Base-by-base conservation (phyloP, 106 monocot genomes). In the Phalaenopsis equestris region DNA sequence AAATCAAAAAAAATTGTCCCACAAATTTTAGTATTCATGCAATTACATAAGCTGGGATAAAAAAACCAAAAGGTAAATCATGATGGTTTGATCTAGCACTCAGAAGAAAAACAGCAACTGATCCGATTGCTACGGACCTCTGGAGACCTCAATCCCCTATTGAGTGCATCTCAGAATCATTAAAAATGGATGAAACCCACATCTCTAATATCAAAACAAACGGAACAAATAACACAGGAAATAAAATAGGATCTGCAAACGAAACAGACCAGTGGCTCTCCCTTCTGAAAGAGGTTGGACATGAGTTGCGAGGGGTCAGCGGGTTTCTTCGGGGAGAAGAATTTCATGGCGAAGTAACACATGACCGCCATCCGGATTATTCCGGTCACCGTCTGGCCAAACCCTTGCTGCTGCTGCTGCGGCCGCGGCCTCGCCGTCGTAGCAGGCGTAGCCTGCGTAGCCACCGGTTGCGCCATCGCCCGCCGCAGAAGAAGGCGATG, bases 321-420 rank as follows among this genome's bases (percentile, higher is more conserved):
- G n/a, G 90, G 77, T 76, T 86, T 84, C 82, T 98, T 98, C 8
- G 97, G 94, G 24, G 86, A 76, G 86, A 94, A 98, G 83, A 98
- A 94, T 82, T 98, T 94, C 85, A 90, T 89, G 77, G 90, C 94
- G 85, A 98, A 92, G 92, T 94, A 94, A 87, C 89, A 90, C 75
- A 98, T 83, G 75, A 90, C 89, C 67, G 94, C 92, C 90, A 91
- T 92, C 56, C 94, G 83, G 23, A 94, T 77, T 79, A 98, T 87
- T 72, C 90, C 92, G 70, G 81, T 43, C 52, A 98, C 39, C 19
- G 89, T 80, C 84, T 90, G 87, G 8, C 90, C 89, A 2, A 92
- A 41, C 9, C 90, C 85, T 18, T 30, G 30, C 30, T 30, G 78
- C 83, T 84, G 81, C 90, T 86, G 86, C 76, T 57, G 83, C 87